Conservation (phyloP, 129 eudicot species). For the Chrysanthemum lavandulifolium region DNA sequence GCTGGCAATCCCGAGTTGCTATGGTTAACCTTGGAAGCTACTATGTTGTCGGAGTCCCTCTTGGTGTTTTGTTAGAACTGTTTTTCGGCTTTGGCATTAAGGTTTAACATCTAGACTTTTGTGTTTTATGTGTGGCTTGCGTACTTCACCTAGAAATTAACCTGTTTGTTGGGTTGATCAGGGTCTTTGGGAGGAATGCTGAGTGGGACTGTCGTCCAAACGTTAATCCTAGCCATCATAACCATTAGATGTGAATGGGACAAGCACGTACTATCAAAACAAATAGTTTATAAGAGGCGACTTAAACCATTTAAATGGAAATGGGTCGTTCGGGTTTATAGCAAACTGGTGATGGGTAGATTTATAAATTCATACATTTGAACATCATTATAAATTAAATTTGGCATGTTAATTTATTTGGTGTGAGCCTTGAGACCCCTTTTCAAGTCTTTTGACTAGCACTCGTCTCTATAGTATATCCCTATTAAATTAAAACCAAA, state of each 20-base stretch:
- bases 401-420: too few species aligned
- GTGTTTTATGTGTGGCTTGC: background rate
- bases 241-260: slow-evolving; percentile 37
- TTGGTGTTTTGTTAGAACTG: slow-evolving; percentile 43
- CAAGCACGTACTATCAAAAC: slow-evolving; percentile 27
- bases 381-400: too few species aligned
- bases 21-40: slow-evolving; percentile 44
- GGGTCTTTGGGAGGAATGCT: slow-evolving; percentile 60
- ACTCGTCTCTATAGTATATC: too few species aligned
- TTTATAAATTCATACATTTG: too few species aligned
- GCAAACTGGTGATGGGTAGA: too few species aligned
- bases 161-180: slow-evolving; percentile 6
- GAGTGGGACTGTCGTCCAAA: slow-evolving; percentile 46
- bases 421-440: too few species aligned
- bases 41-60: slow-evolving; percentile 44
- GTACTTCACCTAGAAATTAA: background rate
- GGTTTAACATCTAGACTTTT: slow-evolving; percentile 24
- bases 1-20: slow-evolving; percentile 50
- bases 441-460: too few species aligned
- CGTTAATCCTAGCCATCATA: slow-evolving; percentile 31
- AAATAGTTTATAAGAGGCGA: too few species aligned
- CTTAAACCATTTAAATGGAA: too few species aligned
- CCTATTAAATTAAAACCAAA: too few species aligned
- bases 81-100: slow-evolving; percentile 30
- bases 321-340: too few species aligned